Evolutionary conservation across 192 early-diverging fungal genomes (phyloP), one percentile per base, ranked within the genome.

Genomic region (Podila epigama): DNA sequence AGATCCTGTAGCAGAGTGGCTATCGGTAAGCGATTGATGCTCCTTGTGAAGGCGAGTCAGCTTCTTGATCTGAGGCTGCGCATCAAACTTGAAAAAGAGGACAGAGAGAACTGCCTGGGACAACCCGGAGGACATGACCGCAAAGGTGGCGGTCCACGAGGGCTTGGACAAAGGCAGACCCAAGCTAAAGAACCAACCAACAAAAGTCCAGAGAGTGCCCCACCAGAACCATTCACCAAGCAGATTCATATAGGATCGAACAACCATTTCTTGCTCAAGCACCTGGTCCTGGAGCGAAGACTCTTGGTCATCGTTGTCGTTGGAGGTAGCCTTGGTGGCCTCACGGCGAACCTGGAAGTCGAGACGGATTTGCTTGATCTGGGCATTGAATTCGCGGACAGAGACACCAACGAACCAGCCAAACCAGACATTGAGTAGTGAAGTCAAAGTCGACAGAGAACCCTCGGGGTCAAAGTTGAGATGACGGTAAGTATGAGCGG

Each of bases 131-230:
- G 66, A 53, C 12, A 86, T 32, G n/a, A 86, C 53, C 8, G 80
- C 81, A 63, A 80, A 89, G 1, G 78, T 80, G 3, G 85, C 86
- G 0, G 86, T 89, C 87, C 87, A 89, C n/a, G 86, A 69, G 29
- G 78, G 72, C 57, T 89, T 89, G 65, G 79, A 81, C 4, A 89
- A 50, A 10, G 87, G 87, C 3, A 89, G 36, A 36, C 73, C 73
- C 32, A 77, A 33, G 28, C 66, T 68, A 40, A 77, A 68, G 54
- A 77, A 22, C 66, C 66, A 68, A 5, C 73, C 73, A 0, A 48
- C 39, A 60, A 77, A 77, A 36, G 51, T 60, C 73, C 73, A 77
- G 29, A 77, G 51, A 20, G 64, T 39, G 13, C 73, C 73, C 48
- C 50, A 64, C 73, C 73, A 77, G 40, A 77, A 77, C 73, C 73